A percentile compares a stretch with the other conserved stretches of the same genome.
Conservation (phyloP, 257 asterid species). For the Ligustrum vulgare region DNA sequence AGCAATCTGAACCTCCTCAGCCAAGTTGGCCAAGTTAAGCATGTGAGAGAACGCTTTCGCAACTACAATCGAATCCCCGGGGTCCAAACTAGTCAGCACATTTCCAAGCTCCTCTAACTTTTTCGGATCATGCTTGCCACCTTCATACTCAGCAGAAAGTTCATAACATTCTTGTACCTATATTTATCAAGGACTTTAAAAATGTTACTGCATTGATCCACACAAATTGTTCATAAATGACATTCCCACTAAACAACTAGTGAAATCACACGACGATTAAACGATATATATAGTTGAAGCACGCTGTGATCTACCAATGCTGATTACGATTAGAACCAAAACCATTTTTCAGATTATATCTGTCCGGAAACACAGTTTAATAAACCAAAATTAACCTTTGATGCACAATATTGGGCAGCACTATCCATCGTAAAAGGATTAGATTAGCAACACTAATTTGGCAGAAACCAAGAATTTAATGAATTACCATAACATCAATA, state of each 20-base stretch:
- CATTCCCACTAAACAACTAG: too few species aligned
- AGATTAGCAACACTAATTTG: not conserved
- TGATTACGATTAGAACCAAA: not conserved
- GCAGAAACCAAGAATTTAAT: not conserved
- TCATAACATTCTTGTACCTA: slow-evolving; percentile 54
- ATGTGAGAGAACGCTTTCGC: slow-evolving; percentile 54
- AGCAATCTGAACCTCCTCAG: slow-evolving; percentile 56
- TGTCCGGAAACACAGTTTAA: not conserved
- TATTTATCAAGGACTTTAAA: not conserved
- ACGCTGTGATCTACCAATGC: not conserved
- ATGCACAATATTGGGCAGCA: not conserved
- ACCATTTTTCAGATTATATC: too few species aligned
- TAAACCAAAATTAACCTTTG: not conserved
- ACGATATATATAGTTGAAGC: not conserved
- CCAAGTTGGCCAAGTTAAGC: slow-evolving; percentile 57
- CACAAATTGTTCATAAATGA: not conserved
- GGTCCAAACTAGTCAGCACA: slow-evolving; percentile 45
- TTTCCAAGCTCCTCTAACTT: slow-evolving; percentile 51
- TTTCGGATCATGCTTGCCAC: slow-evolving; percentile 27
- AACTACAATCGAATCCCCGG: slow-evolving; percentile 54
- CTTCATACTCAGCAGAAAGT: slow-evolving; percentile 50
- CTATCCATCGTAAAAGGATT: not conserved
- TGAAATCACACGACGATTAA: not conserved
- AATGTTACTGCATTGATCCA: not conserved
- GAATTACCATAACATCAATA: not conserved